These are phyloP conservation scores for Amaranthus hypochondriacus DNA, from an alignment of 148 eudicot genomes.

Conservation along the genomic window DNA sequence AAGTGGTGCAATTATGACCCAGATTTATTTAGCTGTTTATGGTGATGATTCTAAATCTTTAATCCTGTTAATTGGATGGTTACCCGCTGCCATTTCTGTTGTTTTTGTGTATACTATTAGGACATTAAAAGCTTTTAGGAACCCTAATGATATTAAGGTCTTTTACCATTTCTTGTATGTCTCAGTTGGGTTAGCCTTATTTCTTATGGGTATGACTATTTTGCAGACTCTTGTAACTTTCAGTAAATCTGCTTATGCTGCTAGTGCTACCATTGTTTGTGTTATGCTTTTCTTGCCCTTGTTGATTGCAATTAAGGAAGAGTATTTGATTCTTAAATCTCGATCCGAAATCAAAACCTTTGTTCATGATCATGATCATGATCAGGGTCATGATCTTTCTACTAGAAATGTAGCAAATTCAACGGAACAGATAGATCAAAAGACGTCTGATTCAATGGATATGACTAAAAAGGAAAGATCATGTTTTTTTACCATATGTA, in stretches of 20 bases:
- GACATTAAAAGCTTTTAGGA: constrained; percentile 25
- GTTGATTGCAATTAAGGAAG: constrained; percentile 28
- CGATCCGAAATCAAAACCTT: neutral
- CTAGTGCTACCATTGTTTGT: constrained; percentile 29
- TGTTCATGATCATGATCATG: neutral
- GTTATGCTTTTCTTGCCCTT: constrained; percentile 26
- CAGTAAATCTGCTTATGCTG: constrained; percentile 16
- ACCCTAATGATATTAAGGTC: constrained; percentile 29
- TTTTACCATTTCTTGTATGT: constrained; percentile 38
- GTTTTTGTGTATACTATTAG: constrained; percentile 39
- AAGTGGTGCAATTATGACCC: constrained; percentile 43
- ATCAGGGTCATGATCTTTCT: neutral
- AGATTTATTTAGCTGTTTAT: constrained; percentile 35
- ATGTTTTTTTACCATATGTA: constrained; percentile 29
- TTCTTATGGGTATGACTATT: constrained; percentile 43
- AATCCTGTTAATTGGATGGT: constrained; percentile 45
- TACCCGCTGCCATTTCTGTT: constrained; percentile 41
- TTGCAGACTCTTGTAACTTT: constrained; percentile 24
- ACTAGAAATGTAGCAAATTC: neutral
- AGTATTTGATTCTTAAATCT: neutral
- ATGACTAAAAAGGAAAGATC: constrained; percentile 5
- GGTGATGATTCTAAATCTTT: constrained; percentile 40
- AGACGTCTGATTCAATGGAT: neutral
- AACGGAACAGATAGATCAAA: neutral
- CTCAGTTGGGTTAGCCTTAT: constrained; percentile 40